Evolutionary conservation across 164 flowering plant species (phyloP).

Genomic region (Vitis rupestris): DNA sequence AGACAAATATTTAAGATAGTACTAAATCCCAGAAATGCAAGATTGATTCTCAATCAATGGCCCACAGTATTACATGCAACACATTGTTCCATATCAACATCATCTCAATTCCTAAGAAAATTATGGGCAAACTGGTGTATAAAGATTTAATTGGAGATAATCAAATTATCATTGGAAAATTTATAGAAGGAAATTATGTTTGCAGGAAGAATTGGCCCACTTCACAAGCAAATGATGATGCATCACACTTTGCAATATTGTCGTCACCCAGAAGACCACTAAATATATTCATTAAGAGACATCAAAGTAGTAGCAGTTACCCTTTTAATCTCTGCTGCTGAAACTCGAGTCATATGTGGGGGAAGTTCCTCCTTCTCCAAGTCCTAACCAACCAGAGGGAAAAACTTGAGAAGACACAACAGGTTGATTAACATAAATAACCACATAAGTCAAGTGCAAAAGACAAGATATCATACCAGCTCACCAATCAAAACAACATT

Average conservation of each 20-base stretch:
- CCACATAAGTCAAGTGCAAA: neutral
- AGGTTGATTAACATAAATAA: neutral
- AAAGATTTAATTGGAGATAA: neutral
- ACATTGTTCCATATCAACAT: neutral
- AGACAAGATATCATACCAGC: constrained; percentile 46
- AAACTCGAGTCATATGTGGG: constrained; percentile 74
- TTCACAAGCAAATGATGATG: too few relatives aligned
- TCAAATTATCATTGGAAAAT: neutral
- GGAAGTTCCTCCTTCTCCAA: constrained; percentile 82
- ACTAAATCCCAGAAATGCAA: neutral
- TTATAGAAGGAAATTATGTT: neutral
- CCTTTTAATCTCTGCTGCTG: constrained; percentile 66
- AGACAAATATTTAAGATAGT: neutral
- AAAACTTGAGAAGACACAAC: neutral
- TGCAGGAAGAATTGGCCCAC: neutral
- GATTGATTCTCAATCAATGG: neutral
- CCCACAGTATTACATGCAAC: neutral
- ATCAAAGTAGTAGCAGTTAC: constrained; percentile 26
- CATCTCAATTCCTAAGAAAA: neutral
- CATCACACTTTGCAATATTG: too few relatives aligned
- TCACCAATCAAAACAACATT: constrained; percentile 95
- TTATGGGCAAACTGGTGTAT: neutral
- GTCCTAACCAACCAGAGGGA: constrained; percentile 39
- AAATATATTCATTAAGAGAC: neutral
- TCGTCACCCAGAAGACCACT: too few relatives aligned